Conservation (phyloP, 2,329 filamentous ascomycete species). For the Fusarium sp. region DNA sequence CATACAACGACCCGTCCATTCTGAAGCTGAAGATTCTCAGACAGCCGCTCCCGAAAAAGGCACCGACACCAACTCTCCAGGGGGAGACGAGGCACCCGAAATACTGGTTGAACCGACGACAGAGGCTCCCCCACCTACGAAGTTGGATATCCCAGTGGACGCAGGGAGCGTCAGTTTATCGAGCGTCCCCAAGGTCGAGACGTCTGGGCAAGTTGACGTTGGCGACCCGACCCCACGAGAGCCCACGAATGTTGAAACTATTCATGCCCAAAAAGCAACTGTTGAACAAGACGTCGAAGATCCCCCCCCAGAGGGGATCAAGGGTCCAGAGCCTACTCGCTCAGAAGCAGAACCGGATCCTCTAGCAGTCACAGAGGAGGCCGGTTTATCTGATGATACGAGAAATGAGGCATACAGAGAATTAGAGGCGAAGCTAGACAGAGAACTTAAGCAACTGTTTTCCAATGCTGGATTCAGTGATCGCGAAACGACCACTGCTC, state of each 20-base stretch:
- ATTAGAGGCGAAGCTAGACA: too few species aligned
- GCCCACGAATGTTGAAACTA: neutral
- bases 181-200: neutral
- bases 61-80: neutral
- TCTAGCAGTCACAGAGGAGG: neutral
- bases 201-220: neutral
- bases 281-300: neutral
- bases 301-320: neutral
- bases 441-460: too few species aligned
- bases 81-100: neutral
- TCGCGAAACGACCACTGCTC: too few species aligned
- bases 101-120: neutral
- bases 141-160: neutral
- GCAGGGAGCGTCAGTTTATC: neutral
- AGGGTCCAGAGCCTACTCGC: neutral
- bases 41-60: rapidly evolving
- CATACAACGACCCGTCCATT: too few species aligned
- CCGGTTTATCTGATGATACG: neutral
- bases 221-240: neutral
- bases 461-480: too few species aligned
- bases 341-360: neutral
- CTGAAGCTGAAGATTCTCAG: neutral
- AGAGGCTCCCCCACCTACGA: neutral
- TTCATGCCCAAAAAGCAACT: neutral
- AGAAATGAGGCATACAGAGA: neutral